Conservation (phyloP, 164 flowering plant genomes). For the Brasenia schreberi region DNA sequence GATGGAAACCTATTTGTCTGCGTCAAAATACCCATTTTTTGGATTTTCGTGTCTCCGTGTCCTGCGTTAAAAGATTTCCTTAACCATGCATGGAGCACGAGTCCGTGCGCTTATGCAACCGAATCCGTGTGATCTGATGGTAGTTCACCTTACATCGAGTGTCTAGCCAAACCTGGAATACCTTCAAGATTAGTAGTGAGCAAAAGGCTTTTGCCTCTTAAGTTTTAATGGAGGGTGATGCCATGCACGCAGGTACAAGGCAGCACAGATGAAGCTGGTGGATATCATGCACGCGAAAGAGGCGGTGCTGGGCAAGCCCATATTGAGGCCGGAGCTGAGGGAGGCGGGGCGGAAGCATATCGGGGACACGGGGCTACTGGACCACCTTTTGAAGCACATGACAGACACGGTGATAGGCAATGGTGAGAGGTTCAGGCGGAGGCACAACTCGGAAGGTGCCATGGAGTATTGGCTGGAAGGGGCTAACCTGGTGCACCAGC, state of each 20-base stretch:
- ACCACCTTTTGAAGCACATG: constrained; percentile 86
- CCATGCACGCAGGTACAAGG: constrained; percentile 37
- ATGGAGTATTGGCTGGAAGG: constrained; percentile 96
- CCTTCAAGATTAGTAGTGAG: background rate
- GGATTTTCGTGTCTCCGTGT: too few relatives aligned
- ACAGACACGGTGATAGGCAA: constrained; percentile 71
- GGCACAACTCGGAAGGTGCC: constrained; percentile 79
- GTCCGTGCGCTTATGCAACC: too few relatives aligned
- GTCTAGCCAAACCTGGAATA: background rate
- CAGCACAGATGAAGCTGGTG: constrained; percentile 62
- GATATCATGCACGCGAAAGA: constrained; percentile 54
- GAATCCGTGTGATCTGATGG: too few relatives aligned
- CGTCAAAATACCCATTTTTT: too few relatives aligned
- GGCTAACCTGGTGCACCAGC: constrained; percentile 43
- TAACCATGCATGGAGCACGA: too few relatives aligned
- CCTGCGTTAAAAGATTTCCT: too few relatives aligned
- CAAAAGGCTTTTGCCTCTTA: background rate
- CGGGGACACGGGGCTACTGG: constrained; percentile 86
- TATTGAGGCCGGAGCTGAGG: constrained; percentile 52
- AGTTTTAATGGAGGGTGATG: background rate
- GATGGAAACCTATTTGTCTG: too few relatives aligned
- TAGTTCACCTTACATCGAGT: too few relatives aligned
- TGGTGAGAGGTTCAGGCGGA: constrained; percentile 50
- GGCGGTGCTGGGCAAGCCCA: constrained; percentile 50
- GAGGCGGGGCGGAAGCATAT: constrained; percentile 67